phyloP scores from a whole-genome alignment of 768 basidiomycete genomes.

The Mycena pura region DNA sequence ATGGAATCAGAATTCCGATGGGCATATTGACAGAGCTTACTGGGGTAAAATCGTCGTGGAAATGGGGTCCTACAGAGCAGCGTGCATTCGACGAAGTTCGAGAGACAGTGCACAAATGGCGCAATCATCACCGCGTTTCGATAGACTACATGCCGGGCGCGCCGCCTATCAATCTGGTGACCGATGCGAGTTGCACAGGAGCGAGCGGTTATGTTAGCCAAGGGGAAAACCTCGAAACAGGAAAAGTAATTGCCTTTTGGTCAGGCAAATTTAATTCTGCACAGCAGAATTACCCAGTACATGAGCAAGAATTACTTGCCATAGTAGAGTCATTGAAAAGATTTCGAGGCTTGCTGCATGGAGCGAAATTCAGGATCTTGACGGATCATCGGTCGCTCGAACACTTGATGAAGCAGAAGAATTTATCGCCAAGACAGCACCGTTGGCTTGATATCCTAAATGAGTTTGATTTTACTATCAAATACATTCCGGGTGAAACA shows the following conservation, averaged over 20 bases:
- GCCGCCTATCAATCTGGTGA: constrained; percentile 36
- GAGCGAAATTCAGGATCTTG: constrained; percentile 33
- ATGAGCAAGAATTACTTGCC: constrained; percentile 46
- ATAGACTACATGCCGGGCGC: constrained; percentile 26
- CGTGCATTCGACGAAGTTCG: constrained; percentile 47
- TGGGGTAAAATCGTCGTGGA: constrained; percentile 30
- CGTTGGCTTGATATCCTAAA: constrained; percentile 43
- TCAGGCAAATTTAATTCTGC: constrained; percentile 44
- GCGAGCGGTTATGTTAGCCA: constrained; percentile 37
- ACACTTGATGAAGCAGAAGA: constrained; percentile 37
- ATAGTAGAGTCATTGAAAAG: constrained; percentile 43
- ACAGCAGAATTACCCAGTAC: constrained; percentile 48
- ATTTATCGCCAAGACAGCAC: constrained; percentile 42
- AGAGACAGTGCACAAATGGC: constrained; percentile 16
- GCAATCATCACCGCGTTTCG: constrained; percentile 32
- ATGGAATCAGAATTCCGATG: constrained; percentile 46
- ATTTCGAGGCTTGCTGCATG: constrained; percentile 39
- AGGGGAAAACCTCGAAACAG: constrained; percentile 34
- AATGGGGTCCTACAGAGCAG: constrained; percentile 38
- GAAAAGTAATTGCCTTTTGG: constrained; percentile 39
- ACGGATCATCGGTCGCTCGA: constrained; percentile 40
- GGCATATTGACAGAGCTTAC: constrained; percentile 37
- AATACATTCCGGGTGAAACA: constrained; percentile 36
- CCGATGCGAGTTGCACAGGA: constrained; percentile 39
- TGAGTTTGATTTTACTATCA: constrained; percentile 35